phyloP scores from a whole-genome alignment of 495 filamentous ascomycete species.

The Cairneyella variabilis region DNA sequence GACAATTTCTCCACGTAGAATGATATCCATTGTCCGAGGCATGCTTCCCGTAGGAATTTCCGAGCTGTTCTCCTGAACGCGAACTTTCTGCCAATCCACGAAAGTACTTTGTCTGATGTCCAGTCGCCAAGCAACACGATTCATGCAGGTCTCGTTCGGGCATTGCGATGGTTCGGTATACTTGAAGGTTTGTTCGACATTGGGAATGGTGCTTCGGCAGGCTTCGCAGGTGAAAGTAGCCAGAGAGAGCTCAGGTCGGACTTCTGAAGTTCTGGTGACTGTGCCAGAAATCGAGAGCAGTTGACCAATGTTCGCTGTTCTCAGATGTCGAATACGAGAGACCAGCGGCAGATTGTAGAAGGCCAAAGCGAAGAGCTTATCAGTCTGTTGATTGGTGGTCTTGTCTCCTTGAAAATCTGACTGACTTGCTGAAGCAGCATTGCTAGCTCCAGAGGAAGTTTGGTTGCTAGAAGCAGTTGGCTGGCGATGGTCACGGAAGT shows the following conservation, averaged over 20 bases:
- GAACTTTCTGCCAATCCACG: slow-evolving; percentile 97
- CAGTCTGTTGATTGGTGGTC: slow-evolving; percentile 90
- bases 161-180: slow-evolving; percentile 97
- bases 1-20: slow-evolving; percentile 96
- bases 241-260: slow-evolving; percentile 86
- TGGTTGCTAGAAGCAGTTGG: slow-evolving; percentile 57
- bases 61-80: slow-evolving; percentile 94
- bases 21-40: slow-evolving; percentile 97
- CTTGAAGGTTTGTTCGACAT: slow-evolving; percentile 95
- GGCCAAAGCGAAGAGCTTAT: slow-evolving; percentile 90
- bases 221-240: slow-evolving; percentile 90
- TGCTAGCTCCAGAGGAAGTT: slow-evolving; percentile 66
- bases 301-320: slow-evolving; percentile 87
- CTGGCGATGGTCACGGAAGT: slow-evolving; percentile 86
- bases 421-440: slow-evolving; percentile 56
- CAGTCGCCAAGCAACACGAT: slow-evolving; percentile 84
- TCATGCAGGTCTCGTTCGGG: slow-evolving; percentile 85
- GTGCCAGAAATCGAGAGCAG: slow-evolving; percentile 94
- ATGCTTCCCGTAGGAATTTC: slow-evolving; percentile 99
- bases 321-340: slow-evolving; percentile 81
- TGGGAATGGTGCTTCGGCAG: slow-evolving; percentile 75
- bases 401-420: slow-evolving; percentile 60
- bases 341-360: slow-evolving; percentile 98
- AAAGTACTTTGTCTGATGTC: slow-evolving; percentile 98
- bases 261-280: slow-evolving; percentile 93